These are phyloP conservation scores for Pythium vanterpoolii DNA, from an alignment of 352 stramenopile species.

Conservation along the genomic window DNA sequence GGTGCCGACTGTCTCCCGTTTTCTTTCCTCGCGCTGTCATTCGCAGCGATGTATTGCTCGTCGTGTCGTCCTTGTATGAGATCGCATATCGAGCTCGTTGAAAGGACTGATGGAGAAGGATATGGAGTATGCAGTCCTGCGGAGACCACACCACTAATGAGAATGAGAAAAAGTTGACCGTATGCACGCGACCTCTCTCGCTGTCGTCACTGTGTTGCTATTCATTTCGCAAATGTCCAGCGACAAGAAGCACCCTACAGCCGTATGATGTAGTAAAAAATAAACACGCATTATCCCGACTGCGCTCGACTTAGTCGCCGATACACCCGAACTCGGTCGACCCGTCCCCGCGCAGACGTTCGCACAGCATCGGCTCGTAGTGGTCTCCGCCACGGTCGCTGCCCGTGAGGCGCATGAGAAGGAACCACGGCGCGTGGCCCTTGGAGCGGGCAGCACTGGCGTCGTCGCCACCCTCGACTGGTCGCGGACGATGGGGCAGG, in stretches of 20 bases:
- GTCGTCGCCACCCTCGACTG: conserved; percentile 34
- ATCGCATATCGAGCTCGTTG: background rate
- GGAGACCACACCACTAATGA: conserved; percentile 6
- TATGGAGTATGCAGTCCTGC: background rate
- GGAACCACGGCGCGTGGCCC: conserved; percentile 80
- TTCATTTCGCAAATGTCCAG: background rate
- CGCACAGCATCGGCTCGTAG: conserved; percentile 86
- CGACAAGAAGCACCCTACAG: background rate
- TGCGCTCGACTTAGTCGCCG: conserved; percentile 44
- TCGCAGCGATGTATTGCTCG: background rate
- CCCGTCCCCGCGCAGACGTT: conserved; percentile 76
- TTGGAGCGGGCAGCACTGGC: conserved; percentile 57
- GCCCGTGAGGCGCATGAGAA: conserved; percentile 85
- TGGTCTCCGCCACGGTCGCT: conserved; percentile 83
- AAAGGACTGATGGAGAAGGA: background rate
- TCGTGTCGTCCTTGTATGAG: background rate
- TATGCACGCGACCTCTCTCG: background rate
- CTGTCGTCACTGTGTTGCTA: background rate
- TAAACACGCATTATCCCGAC: background rate
- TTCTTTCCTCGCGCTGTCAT: background rate
- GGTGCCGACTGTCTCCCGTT: conserved; percentile 6
- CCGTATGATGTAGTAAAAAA: conserved; percentile 15
- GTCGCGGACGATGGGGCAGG: conserved; percentile 69
- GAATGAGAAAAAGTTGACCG: conserved; percentile 14
- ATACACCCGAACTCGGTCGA: conserved; percentile 84